phyloP scores from a whole-genome alignment of 305 asterid species.

The Plantago rigida region DNA sequence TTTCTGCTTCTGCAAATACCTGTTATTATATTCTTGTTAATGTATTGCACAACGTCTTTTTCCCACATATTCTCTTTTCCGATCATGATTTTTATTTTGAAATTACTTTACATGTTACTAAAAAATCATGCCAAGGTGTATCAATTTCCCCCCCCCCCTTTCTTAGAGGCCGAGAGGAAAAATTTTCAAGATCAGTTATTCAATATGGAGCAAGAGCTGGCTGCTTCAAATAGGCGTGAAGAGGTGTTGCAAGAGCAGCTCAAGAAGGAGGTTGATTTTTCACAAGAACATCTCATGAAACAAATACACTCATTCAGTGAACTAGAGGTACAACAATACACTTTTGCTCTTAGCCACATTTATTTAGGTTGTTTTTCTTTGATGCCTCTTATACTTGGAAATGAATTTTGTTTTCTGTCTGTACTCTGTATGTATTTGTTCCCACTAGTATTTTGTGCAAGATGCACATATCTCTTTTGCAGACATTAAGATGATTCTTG shows the following conservation, averaged over 20 bases:
- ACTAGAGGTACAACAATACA: conserved; percentile 54
- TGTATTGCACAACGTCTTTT: conserved; percentile 16
- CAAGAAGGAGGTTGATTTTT: conserved; percentile 58
- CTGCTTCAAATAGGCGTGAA: conserved; percentile 82
- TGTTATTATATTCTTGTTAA: background rate
- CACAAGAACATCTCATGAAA: conserved; percentile 61
- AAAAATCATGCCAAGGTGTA: conserved; percentile 23
- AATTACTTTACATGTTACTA: conserved; percentile 14
- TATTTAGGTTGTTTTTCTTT: conserved; percentile 10
- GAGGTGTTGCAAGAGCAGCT: conserved; percentile 64
- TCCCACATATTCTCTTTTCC: conserved; percentile 20
- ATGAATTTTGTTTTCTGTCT: conserved; percentile 9
- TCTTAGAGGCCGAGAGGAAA: conserved; percentile 71
- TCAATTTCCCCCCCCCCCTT: conserved; percentile 19
- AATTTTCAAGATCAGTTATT: conserved; percentile 52
- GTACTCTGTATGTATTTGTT: conserved; percentile 1
- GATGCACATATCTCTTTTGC: background rate
- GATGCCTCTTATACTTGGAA: conserved; percentile 3
- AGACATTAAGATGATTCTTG: background rate
- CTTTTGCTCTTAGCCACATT: conserved; percentile 14
- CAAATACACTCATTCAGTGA: conserved; percentile 68
- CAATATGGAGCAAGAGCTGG: conserved; percentile 78
- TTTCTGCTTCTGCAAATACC: conserved; percentile 11
- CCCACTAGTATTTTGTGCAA: conserved; percentile 7
- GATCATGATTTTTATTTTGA: conserved; percentile 9